Conservation (phyloP, 2,329 filamentous ascomycete genomes). For the Aspergillus aculeatus region DNA sequence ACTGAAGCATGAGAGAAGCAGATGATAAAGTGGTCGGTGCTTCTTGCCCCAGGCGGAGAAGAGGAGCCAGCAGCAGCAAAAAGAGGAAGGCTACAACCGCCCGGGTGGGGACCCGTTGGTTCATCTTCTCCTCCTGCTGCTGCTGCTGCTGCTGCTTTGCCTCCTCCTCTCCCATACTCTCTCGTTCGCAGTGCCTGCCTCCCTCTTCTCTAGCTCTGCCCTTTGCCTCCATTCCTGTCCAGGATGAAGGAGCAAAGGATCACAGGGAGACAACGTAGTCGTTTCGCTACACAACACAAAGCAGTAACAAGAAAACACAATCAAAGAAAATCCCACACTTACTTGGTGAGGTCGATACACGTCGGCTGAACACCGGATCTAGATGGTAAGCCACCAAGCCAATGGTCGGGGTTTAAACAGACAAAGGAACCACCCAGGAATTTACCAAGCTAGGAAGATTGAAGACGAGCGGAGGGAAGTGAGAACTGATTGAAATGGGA, state of each 20-base stretch:
- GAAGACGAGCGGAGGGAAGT: constrained; percentile 8
- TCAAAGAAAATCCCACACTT: constrained; percentile 30
- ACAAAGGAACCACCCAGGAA: constrained; percentile 13
- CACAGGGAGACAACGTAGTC: background rate
- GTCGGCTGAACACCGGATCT: constrained; percentile 40
- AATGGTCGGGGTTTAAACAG: constrained; percentile 9
- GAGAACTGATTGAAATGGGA: background rate
- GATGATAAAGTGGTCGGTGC: background rate
- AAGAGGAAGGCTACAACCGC: background rate
- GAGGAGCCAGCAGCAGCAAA: background rate
- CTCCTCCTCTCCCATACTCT: background rate
- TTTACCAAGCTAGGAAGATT: constrained; percentile 11
- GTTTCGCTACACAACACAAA: background rate
- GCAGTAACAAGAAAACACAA: constrained; percentile 6
- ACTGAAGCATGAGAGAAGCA: background rate
- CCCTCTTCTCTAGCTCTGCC: too few species aligned
- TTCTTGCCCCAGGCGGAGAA: background rate
- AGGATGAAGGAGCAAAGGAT: background rate
- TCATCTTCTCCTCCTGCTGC: background rate
- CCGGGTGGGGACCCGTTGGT: background rate
- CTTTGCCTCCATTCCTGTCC: background rate
- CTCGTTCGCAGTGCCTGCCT: background rate
- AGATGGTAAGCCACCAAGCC: constrained; percentile 20
- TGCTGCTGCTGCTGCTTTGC: too few species aligned
- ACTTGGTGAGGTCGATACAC: constrained; percentile 49